A percentile compares a stretch with the other conserved stretches of the same genome.
These are phyloP conservation scores for Rhizomucor pusillus DNA, from an alignment of 371 early-diverging fungal species.

Conservation along the genomic window DNA sequence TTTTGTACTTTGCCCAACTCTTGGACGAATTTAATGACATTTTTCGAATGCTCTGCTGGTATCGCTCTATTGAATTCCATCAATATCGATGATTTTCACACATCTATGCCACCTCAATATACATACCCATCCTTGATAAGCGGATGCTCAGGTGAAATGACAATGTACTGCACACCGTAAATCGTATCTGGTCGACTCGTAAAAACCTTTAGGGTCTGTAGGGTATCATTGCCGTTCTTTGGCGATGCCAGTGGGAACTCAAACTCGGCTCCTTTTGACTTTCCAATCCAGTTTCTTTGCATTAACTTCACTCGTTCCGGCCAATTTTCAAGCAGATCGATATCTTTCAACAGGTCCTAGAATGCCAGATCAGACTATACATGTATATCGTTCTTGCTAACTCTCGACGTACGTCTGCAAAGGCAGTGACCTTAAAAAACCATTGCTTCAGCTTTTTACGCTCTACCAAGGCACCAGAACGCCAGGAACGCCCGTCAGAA, in stretches of 20 bases:
- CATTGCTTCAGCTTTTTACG: slow-evolving; percentile 84
- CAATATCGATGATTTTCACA: neutral
- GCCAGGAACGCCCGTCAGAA: slow-evolving; percentile 83
- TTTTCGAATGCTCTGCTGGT: slow-evolving; percentile 45
- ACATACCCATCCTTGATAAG: slow-evolving; percentile 34
- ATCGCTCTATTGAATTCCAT: slow-evolving; percentile 22
- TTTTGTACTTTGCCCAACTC: slow-evolving; percentile 45
- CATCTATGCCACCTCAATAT: neutral
- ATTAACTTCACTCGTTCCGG: slow-evolving; percentile 86
- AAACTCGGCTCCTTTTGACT: slow-evolving; percentile 79
- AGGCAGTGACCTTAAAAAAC: slow-evolving; percentile 88
- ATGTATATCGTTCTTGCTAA: neutral
- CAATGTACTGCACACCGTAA: slow-evolving; percentile 75
- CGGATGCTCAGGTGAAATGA: slow-evolving; percentile 72
- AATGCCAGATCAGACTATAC: neutral
- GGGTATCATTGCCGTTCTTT: neutral
- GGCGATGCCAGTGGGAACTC: slow-evolving; percentile 48
- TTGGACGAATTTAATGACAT: slow-evolving; percentile 54
- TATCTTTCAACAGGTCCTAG: slow-evolving; percentile 75
- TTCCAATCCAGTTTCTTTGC: slow-evolving; percentile 95
- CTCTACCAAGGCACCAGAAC: slow-evolving; percentile 94
- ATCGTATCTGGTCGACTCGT: slow-evolving; percentile 81
- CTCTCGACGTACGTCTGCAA: slow-evolving; percentile 63
- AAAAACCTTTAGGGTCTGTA: slow-evolving; percentile 61
- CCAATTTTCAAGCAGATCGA: slow-evolving; percentile 77